Evolutionary conservation across 75 land plant species (phyloP), one percentile per base, ranked within the genome.

Genomic region (Sequoia sempervirens): DNA sequence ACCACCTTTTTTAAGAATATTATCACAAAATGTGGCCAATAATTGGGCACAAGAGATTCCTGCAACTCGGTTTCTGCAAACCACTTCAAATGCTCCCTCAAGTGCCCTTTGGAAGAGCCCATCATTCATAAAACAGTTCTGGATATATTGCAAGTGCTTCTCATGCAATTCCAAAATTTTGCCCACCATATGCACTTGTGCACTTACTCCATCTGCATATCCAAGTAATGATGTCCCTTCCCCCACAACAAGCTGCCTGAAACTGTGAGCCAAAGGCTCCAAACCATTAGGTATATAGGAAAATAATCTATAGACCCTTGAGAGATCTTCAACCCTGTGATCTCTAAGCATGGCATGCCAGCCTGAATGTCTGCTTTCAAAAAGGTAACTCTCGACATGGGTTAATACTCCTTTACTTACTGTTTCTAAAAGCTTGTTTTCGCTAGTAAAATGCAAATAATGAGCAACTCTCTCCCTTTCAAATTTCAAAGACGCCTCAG

Each of bases 401-500:
- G 91, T 86, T 45, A 97, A 85, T 40, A 97, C 61, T 81, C 92
- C 96, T 84, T 92, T 90, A 81, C 94, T 93, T 43, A 93, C 97
- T 87, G 90, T 97, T 92, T 95, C 99, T 3, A 97, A 82, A 83
- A 97, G 75, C 89, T 97, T 97, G 82, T 85, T 85, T 84, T 95
- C 96, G 84, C 96, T 97, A 78, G 93, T 94, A 10, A 91, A 84
- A 85, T 94, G 97, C 83, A 97, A 80, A 81, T 97, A 95, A 83
- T 91, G 93, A 28, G 91, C 82, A 56, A 97, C 94, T 74, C 96
- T 90, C 26, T 95, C 95, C 76, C 90, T 95, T 89, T 97, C 99
- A 18, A 89, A 66, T 78, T 88, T 97, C 82, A 97, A 83, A 82
- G 93, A 95, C 56, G 93, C 96, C 84, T 97, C 96, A 70, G 92